Base-by-base conservation (phyloP, 331 rosid genomes). In the Phaseolus coccineus region DNA sequence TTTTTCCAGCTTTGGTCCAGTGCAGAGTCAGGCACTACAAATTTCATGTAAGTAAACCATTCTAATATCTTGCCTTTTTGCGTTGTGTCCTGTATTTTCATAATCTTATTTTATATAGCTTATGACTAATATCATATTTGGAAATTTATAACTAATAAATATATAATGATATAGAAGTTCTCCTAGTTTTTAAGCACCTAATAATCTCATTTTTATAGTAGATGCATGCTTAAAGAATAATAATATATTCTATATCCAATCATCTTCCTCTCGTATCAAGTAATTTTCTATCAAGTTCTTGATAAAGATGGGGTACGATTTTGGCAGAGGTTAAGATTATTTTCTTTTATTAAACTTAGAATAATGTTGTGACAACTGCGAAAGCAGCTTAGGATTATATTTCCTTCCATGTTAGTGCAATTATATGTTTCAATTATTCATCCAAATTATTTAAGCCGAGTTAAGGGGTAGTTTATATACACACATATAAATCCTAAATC, bases 21-120 rank as follows among this genome's bases (percentile, higher is more conserved):
- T 90, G 97, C 88, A 90, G 77, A 74, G 88, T 91, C 19, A 90
- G 98, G 3, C 89, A 88, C 65, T 93, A 87, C 91, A 90, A 87
- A 83, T 93, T 96, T 62, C 84, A 96, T 79, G 99, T 96, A 82
- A 89, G 99, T 81, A 0, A 33, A 42, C 6, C 16, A 1, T 33
- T 73, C 0, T 8, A 11, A 12, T 11, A 11, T 46, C 4, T 13
- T 46, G 16, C 15, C 16, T 46, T 13, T 46, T 12, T 46, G 51
- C 27, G 13, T 39, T 24, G 0, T 50, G 31, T 9, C 31, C 15
- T 1, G 25, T 44, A 39, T 6, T 61, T 46, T 58, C 13, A 27
- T 24, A 12, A 56, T 25, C 6, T 51, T 16, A 1, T 52, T 24
- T 2, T 28, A 33, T 27, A 5, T 59, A 59, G 3, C 12, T 30